Evolutionary conservation across 1,284 basidiomycete genomes (phyloP).

Genomic region (Porogramme epimiltina): DNA sequence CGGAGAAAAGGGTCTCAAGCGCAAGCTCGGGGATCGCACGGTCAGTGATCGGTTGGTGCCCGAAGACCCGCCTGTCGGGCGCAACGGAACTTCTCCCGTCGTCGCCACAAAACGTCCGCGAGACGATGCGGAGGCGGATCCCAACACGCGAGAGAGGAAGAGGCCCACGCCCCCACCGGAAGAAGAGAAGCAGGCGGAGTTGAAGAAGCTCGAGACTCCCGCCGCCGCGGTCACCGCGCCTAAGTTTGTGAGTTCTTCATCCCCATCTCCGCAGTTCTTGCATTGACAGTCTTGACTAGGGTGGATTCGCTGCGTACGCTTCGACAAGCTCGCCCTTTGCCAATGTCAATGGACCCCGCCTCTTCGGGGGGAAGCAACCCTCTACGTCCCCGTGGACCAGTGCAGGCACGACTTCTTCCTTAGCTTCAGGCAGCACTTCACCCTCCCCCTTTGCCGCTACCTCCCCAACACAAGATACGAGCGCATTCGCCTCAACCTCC

Average conservation of each 20-base stretch:
- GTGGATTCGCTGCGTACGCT: conserved; percentile 77
- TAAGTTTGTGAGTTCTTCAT: conserved; percentile 46
- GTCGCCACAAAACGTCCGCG: conserved; percentile 22
- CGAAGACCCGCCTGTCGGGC: conserved; percentile 16
- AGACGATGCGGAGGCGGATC: conserved; percentile 57
- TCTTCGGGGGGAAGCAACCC: conserved; percentile 49
- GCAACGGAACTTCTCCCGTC: conserved; percentile 24
- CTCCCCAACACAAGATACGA: conserved; percentile 3
- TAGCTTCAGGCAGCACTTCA: conserved; percentile 12
- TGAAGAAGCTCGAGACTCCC: conserved; percentile 11
- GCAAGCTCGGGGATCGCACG: conserved; percentile 54
- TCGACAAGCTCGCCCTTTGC: conserved; percentile 71
- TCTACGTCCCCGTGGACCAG: conserved; percentile 25
- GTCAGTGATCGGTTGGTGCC: conserved; percentile 37
- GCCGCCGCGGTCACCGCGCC: conserved; percentile 33
- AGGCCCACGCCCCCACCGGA: conserved; percentile 71
- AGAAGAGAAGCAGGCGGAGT: conserved; percentile 29
- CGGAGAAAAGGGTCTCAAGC: conserved; percentile 60
- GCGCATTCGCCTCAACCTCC: conserved; percentile 6
- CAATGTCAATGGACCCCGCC: conserved; percentile 62
- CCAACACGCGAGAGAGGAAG: conserved; percentile 63
- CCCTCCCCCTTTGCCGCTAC: conserved; percentile 16
- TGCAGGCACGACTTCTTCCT: conserved; percentile 14
- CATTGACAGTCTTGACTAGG: conserved; percentile 28
- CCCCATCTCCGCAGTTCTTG: not conserved